Conservation (phyloP, 1,139 yeast species). For the Saccharomyces hybrid region DNA sequence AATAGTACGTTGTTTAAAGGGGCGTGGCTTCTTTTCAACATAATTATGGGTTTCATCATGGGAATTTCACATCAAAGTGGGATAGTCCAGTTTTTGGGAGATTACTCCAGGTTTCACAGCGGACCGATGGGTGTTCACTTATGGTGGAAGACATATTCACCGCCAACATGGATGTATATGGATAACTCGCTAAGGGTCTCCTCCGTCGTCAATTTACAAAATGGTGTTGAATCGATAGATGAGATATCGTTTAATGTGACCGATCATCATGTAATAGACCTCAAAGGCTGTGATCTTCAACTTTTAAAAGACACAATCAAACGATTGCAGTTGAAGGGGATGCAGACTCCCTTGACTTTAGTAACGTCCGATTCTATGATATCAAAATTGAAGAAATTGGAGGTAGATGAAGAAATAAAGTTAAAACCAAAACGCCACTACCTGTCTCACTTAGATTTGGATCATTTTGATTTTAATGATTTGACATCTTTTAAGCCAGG, state of each 20-base stretch:
- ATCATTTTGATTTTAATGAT: slow-evolving; percentile 53
- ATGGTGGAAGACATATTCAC: slow-evolving; percentile 95
- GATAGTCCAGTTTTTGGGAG: slow-evolving; percentile 53
- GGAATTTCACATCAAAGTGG: slow-evolving; percentile 91
- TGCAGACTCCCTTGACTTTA: slow-evolving; percentile 27
- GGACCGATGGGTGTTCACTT: slow-evolving; percentile 38
- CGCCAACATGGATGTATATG: slow-evolving; percentile 83
- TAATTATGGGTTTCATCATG: slow-evolving; percentile 53
- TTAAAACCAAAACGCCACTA: background rate
- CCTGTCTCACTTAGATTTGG: slow-evolving; percentile 22
- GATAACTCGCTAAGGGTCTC: slow-evolving; percentile 23
- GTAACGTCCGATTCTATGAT: slow-evolving; percentile 47
- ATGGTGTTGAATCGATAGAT: slow-evolving; percentile 16
- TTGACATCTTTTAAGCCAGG: slow-evolving; percentile 51
- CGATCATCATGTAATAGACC: slow-evolving; percentile 32
- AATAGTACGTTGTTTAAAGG: slow-evolving; percentile 22
- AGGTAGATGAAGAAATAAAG: slow-evolving; percentile 1
- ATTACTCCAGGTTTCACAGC: slow-evolving; percentile 27
- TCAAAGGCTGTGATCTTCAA: slow-evolving; percentile 33
- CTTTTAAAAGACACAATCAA: slow-evolving; percentile 23
- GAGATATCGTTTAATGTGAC: slow-evolving; percentile 11
- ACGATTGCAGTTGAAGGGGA: slow-evolving; percentile 7
- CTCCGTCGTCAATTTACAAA: slow-evolving; percentile 21
- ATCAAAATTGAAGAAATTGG: slow-evolving; percentile 16
- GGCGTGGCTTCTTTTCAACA: slow-evolving; percentile 61